Evolutionary conservation across 495 filamentous ascomycete genomes (phyloP), one percentile per base, ranked within the genome.

Genomic region (Annulohypoxylon stygium): DNA sequence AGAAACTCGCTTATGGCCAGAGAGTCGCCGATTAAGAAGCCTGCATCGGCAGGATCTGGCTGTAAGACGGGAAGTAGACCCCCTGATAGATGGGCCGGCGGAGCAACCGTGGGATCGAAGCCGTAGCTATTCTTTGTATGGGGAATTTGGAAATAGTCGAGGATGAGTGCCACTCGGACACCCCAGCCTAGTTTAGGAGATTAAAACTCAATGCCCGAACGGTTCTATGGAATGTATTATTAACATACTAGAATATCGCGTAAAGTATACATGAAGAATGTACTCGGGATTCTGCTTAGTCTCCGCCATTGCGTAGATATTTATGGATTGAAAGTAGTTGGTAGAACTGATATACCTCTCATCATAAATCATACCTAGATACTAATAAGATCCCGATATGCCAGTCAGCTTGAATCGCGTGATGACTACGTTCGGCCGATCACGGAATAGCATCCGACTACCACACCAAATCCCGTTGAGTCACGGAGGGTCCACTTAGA

Each of bases 1-100:
- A 90, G 81, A 70, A 84, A 85, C 61, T 88, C 86, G 77, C 80
- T 78, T 65, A 89, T 89, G 62, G 88, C 79, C 18, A 89, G 81
- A 16, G 87, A 88, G 61, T 89, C 87, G 57, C 76, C 79, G 43
- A 89, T 78, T 9, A 79, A 62, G 37, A 82, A 76, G 10, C 64
- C 55, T 12, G 61, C 69, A 9, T 69, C 62, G 25, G 63, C 47
- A 8, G 59, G 25, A n/a, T 58, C 60, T 4, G 43, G 37, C 33
- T 77, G 64, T 11, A 77, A 51, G 3, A 67, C 72, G 12, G 75
- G 75, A 10, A 75, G 75, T 0, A 67, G 26, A 12, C 61, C 48
- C 4, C 66, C 61, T 25, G 30, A 26, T n/a, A 75, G 26, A 3
- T 61, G 71, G 1, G 68, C 9, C 1, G 71, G 68, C 0, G 65